phyloP scores from a whole-genome alignment of 306 rosid species.

The Prunus fruticosa region DNA sequence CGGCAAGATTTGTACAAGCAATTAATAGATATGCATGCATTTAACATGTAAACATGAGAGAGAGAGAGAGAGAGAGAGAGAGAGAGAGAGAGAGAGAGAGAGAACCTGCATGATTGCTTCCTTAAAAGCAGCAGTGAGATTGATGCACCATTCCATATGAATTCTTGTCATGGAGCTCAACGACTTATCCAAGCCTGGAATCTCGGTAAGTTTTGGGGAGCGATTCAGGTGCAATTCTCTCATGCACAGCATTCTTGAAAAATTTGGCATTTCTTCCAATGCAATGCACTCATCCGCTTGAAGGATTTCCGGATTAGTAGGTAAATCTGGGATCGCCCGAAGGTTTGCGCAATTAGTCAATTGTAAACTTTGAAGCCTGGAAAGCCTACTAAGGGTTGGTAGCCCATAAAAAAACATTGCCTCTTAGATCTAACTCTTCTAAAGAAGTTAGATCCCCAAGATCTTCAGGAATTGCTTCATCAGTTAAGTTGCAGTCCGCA shows the following conservation, averaged over 20 bases:
- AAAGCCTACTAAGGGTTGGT: background rate
- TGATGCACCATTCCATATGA: slow-evolving; percentile 5
- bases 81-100: slow-evolving; percentile 5
- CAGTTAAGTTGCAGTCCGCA: background rate
- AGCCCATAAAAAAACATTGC: background rate
- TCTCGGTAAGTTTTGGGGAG: slow-evolving; percentile 4
- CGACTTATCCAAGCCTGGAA: slow-evolving; percentile 14
- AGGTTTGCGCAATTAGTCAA: slow-evolving; percentile 7
- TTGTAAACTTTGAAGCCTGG: background rate
- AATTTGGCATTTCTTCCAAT: slow-evolving; percentile 1
- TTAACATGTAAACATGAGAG: background rate
- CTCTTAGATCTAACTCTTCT: background rate
- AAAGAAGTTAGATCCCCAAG: slow-evolving; percentile 4
- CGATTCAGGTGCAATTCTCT: background rate
- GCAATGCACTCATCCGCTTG: background rate
- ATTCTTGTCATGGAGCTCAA: background rate
- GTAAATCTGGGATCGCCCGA: background rate
- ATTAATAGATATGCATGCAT: background rate
- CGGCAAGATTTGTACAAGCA: too few species aligned
- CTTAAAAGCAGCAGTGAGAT: background rate
- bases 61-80: background rate
- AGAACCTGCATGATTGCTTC: slow-evolving; percentile 21
- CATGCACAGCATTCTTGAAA: slow-evolving; percentile 12
- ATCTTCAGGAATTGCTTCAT: background rate
- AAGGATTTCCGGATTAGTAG: background rate